Evolutionary conservation across 345 rosid genomes (phyloP), one percentile per base, ranked within the genome.

Genomic region (Eutrema heterophyllum): DNA sequence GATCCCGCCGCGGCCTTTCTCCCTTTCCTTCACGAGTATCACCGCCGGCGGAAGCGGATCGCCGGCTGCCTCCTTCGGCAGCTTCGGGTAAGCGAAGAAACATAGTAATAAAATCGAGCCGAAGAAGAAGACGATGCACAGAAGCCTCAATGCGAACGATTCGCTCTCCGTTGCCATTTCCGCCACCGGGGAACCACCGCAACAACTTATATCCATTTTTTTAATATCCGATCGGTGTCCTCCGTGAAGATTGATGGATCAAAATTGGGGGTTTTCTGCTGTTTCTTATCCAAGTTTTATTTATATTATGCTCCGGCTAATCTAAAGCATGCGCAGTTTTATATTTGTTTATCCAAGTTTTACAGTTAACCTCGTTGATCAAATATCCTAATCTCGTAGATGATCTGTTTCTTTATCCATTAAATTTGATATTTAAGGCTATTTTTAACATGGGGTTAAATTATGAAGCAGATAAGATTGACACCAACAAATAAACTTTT

Each of bases 11-110:
- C 36, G 36, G 32, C 27, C 64, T 55, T 55, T 43, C 38, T 41
- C 39, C 36, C 7, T 9, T 14, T 3, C 52, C 2, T 46, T 43
- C 15, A 35, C 57, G 49, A 45, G 36, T 36, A 50, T 9, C 2
- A 43, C 33, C 59, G 59, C 59, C 59, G 75, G 68, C 9, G 75
- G 75, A 27, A 71, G 65, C 43, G 44, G 45, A 18, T 56, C 54
- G 1, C 64, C 73, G 10, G 15, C 55, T 4, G 44, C 9, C 14
- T 9, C 55, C 44, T 69, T 55, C 3, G 45, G 73, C 44, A 69
- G 32, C 16, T 55, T 69, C 32, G 73, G 73, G 44, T 56, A 69
- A 5, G 44, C 24, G 12, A 69, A 32, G 45, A 10, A 55, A 55
- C 73, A 69, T 5, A 69, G 14, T 9, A 69, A 12, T 9, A 69